Conservation (phyloP, 2,329 filamentous ascomycete genomes). For the Sphaerostilbella broomeana region DNA sequence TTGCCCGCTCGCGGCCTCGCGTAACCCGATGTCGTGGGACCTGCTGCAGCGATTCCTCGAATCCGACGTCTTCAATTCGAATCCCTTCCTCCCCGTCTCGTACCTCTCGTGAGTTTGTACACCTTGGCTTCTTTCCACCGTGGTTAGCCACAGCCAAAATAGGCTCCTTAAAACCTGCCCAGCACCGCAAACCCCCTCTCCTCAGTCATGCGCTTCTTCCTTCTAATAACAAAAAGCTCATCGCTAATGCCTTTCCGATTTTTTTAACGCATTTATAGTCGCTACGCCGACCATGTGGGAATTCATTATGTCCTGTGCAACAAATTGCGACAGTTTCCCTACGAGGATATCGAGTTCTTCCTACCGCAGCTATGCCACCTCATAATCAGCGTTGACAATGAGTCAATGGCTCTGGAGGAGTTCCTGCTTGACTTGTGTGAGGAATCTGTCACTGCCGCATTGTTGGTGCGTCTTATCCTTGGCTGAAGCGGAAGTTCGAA, state of each 20-base stretch:
- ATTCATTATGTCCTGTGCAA: conserved; percentile 86
- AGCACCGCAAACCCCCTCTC: no score
- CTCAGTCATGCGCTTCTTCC: no score
- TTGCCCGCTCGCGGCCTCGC: conserved; percentile 19
- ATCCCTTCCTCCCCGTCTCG: conserved; percentile 80
- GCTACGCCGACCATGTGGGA: conserved; percentile 83
- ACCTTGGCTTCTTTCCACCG: not conserved
- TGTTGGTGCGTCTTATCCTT: conserved; percentile 73
- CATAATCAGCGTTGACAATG: conserved; percentile 81
- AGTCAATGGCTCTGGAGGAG: conserved; percentile 86
- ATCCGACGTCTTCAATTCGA: conserved; percentile 89
- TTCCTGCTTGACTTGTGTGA: conserved; percentile 81
- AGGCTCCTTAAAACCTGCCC: no score
- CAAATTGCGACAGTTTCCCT: conserved; percentile 82
- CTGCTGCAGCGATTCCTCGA: conserved; percentile 85
- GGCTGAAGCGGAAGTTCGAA: no score
- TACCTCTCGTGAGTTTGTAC: conserved; percentile 68
- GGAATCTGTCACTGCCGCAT: conserved; percentile 76
- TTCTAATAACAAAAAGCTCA: no score
- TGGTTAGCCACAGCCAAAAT: no score
- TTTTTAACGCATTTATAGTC: conserved; percentile 42
- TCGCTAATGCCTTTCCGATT: conserved; percentile 10
- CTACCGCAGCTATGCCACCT: conserved; percentile 82
- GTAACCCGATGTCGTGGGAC: conserved; percentile 67
- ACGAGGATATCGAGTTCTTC: conserved; percentile 91